phyloP scores from a whole-genome alignment of 805 yeast species.

The Wickerhamomyces queroliae region DNA sequence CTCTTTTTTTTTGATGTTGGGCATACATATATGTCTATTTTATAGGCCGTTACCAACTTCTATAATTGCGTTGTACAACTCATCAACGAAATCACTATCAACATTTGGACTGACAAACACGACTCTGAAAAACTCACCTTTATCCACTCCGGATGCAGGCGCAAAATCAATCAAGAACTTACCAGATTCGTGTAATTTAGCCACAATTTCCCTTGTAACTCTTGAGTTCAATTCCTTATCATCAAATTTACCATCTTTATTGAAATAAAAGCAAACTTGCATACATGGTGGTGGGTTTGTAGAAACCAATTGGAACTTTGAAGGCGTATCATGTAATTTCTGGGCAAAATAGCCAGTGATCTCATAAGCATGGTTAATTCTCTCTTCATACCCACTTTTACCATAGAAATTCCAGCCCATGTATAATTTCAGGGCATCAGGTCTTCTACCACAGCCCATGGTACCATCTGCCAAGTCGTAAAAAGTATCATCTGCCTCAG shows the following conservation, averaged over 20 bases:
- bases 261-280: slow-evolving; percentile 78
- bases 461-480: slow-evolving; percentile 85
- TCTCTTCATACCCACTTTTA: slow-evolving; percentile 48
- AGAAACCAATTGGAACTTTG: slow-evolving; percentile 52
- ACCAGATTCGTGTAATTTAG: slow-evolving; percentile 54
- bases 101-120: slow-evolving; percentile 72
- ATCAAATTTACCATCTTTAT: slow-evolving; percentile 33
- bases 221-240: slow-evolving; percentile 37
- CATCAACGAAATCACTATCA: slow-evolving; percentile 37
- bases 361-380: slow-evolving; percentile 70
- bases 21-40: neutral
- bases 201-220: slow-evolving; percentile 57
- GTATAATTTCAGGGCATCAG: slow-evolving; percentile 75
- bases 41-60: slow-evolving; percentile 24
- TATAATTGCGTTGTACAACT: slow-evolving; percentile 33
- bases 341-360: slow-evolving; percentile 58
- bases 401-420: slow-evolving; percentile 83
- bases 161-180: slow-evolving; percentile 73
- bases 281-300: slow-evolving; percentile 64
- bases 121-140: slow-evolving; percentile 80
- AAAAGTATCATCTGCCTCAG: slow-evolving; percentile 43
- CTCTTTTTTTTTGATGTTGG: neutral
- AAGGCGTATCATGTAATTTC: slow-evolving; percentile 26
- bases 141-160: slow-evolving; percentile 52
- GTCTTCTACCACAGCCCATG: slow-evolving; percentile 87